Percentiles rank a stretch among this genome's conserved stretches.
Evolutionary conservation across 2,329 filamentous ascomycete species (phyloP).

Genomic region (Biscogniauxia marginata): DNA sequence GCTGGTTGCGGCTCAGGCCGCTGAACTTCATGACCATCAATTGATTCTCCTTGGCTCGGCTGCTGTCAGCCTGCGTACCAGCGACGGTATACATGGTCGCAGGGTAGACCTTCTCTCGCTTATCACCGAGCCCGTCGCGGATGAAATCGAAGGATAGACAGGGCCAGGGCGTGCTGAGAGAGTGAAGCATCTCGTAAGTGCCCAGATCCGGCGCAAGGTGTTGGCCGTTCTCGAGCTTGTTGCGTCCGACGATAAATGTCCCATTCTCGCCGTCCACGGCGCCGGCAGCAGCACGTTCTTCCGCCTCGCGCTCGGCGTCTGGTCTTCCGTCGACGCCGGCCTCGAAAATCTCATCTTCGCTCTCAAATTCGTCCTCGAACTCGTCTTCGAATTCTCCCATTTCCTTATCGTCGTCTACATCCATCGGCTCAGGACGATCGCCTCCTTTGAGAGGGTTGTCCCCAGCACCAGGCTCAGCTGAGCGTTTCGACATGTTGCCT

Average conservation of each 20-base stretch:
- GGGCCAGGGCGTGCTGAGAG: conserved; percentile 90
- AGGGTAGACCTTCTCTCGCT: conserved; percentile 82
- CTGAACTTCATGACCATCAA: conserved; percentile 96
- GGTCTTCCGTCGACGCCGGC: conserved; percentile 91
- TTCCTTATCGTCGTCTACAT: conserved; percentile 61
- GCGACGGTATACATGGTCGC: conserved; percentile 93
- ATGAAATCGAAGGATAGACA: conserved; percentile 95
- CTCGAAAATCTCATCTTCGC: conserved; percentile 84
- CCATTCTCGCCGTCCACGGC: conserved; percentile 90
- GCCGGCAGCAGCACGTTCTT: conserved; percentile 69
- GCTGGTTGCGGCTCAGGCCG: conserved; percentile 83
- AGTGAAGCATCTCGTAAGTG: conserved; percentile 98
- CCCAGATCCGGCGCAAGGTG: conserved; percentile 86
- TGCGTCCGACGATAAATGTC: conserved; percentile 93
- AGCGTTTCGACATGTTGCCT: conserved; percentile 65
- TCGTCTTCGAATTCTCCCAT: conserved; percentile 92
- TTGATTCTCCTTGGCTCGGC: conserved; percentile 80
- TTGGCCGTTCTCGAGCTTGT: conserved; percentile 87
- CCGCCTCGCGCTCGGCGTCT: conserved; percentile 87
- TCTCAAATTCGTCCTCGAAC: conserved; percentile 90
- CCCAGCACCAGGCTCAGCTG: conserved; percentile 49
- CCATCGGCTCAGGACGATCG: conserved; percentile 62
- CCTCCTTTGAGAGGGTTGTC: conserved; percentile 58
- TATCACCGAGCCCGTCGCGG: conserved; percentile 79
- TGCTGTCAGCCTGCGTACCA: conserved; percentile 84